phyloP scores from a whole-genome alignment of 495 filamentous ascomycete genomes.

The Xanthoparmelia taractica region DNA sequence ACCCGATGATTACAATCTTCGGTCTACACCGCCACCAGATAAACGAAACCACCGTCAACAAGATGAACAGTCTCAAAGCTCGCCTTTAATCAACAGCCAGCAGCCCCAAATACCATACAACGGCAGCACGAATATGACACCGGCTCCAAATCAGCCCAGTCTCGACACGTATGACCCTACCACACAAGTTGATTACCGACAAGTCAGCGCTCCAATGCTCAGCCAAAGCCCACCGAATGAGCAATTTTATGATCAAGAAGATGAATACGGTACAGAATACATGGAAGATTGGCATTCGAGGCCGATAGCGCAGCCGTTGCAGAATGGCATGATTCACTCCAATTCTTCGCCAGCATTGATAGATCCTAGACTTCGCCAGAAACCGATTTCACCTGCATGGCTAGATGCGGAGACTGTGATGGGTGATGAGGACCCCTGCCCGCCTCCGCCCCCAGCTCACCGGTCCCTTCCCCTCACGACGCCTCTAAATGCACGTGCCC shows the following conservation, averaged over 20 bases:
- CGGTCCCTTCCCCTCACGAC: conserved; percentile 38
- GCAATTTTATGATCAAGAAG: not conserved
- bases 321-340: conserved; percentile 13
- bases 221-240: conserved; percentile 3
- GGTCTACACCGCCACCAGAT: conserved; percentile 1
- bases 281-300: conserved; percentile 10
- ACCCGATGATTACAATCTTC: conserved; percentile 9
- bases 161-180: not conserved
- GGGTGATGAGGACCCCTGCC: conserved; percentile 46
- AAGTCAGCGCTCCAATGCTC: not conserved
- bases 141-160: not conserved
- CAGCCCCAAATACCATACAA: not conserved
- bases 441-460: conserved; percentile 41
- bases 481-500: conserved; percentile 36
- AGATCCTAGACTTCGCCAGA: conserved; percentile 16
- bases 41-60: conserved; percentile 12
- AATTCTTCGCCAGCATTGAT: conserved; percentile 19
- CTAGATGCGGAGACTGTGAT: not conserved
- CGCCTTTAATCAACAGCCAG: conserved; percentile 3
- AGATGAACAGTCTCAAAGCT: not conserved
- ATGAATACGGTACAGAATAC: not conserved
- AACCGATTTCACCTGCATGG: not conserved
- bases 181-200: not conserved
- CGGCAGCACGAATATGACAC: not conserved
- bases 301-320: conserved; percentile 8